Percentiles rank a stretch among this genome's conserved stretches.
These are phyloP conservation scores for Sedum album DNA, from an alignment of 164 flowering plant species.

Conservation along the genomic window DNA sequence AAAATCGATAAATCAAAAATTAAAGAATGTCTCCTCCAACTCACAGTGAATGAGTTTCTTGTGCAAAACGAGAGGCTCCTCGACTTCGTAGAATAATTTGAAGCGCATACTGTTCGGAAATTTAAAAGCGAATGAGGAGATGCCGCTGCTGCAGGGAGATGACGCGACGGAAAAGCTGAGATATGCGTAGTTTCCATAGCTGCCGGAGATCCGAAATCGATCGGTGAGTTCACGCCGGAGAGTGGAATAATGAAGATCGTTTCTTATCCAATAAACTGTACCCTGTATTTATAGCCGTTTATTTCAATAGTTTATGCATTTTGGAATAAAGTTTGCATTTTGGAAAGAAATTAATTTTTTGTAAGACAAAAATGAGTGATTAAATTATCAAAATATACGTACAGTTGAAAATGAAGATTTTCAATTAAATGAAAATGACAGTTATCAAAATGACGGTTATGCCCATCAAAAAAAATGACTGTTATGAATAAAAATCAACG, in stretches of 20 bases:
- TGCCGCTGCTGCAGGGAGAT: not conserved
- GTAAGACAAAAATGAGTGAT: too few relatives aligned
- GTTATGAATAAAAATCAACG: too few relatives aligned
- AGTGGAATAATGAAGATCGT: not conserved
- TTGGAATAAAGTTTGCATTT: too few relatives aligned
- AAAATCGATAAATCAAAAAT: not conserved
- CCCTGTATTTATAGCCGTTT: not conserved
- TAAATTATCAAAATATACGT: too few relatives aligned
- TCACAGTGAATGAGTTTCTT: not conserved
- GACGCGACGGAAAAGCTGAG: not conserved
- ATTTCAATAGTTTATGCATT: too few relatives aligned
- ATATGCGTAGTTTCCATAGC: not conserved
- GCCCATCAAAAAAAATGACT: too few relatives aligned
- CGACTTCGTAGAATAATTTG: not conserved
- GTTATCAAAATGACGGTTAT: too few relatives aligned
- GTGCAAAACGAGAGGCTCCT: not conserved
- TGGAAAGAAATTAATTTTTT: too few relatives aligned
- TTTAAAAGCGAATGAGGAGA: not conserved
- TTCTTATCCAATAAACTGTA: not conserved
- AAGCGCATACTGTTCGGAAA: not conserved
- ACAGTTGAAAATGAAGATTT: too few relatives aligned
- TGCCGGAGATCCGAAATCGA: not conserved
- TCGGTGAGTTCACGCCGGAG: not conserved
- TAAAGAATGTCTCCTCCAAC: not conserved
- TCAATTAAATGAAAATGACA: too few relatives aligned